These are phyloP conservation scores for Fusarium subtropicale DNA, from an alignment of 2,329 filamentous ascomycete genomes.

Conservation along the genomic window DNA sequence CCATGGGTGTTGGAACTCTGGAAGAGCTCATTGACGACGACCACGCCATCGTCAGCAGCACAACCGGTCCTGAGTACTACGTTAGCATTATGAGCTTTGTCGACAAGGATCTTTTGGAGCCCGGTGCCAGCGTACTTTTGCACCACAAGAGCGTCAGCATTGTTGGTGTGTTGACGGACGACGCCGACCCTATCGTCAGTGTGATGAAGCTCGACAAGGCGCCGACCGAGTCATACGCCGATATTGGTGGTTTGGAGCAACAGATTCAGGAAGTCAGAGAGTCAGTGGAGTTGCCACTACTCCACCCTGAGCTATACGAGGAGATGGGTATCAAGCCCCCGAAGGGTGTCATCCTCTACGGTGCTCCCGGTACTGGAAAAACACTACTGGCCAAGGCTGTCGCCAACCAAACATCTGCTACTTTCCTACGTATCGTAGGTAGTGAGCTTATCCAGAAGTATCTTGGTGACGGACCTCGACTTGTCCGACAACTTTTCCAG, in stretches of 20 bases:
- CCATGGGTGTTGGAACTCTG: constrained; percentile 97
- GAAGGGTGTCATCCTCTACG: constrained; percentile 99
- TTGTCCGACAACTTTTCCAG: constrained; percentile 96
- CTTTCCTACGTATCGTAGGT: constrained; percentile 96
- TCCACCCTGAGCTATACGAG: constrained; percentile 97
- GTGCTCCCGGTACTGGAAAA: constrained; percentile 96
- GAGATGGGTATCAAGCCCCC: constrained; percentile 99
- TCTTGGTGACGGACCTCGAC: constrained; percentile 90
- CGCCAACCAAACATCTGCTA: constrained; percentile 98
- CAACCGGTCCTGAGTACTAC: constrained; percentile 97
- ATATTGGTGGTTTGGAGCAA: constrained; percentile 94
- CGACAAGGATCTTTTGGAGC: constrained; percentile 97
- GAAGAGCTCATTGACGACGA: constrained; percentile 99
- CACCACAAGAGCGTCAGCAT: constrained; percentile 99
- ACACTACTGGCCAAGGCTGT: constrained; percentile 96
- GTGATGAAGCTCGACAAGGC: constrained; percentile 99
- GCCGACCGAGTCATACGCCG: constrained; percentile 96
- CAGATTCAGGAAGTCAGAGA: constrained; percentile 99
- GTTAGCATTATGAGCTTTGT: constrained; percentile 99
- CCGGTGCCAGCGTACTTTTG: constrained; percentile 91
- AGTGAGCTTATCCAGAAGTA: constrained; percentile 99
- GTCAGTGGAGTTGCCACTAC: constrained; percentile 92
- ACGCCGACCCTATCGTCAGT: constrained; percentile 92
- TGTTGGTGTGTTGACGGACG: constrained; percentile 95
- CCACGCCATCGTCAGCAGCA: constrained; percentile 97